A percentile compares a stretch with the other conserved stretches of the same genome.
These are phyloP conservation scores for Arctostaphylos glauca DNA, from an alignment of 148 eudicot species.

Conservation along the genomic window DNA sequence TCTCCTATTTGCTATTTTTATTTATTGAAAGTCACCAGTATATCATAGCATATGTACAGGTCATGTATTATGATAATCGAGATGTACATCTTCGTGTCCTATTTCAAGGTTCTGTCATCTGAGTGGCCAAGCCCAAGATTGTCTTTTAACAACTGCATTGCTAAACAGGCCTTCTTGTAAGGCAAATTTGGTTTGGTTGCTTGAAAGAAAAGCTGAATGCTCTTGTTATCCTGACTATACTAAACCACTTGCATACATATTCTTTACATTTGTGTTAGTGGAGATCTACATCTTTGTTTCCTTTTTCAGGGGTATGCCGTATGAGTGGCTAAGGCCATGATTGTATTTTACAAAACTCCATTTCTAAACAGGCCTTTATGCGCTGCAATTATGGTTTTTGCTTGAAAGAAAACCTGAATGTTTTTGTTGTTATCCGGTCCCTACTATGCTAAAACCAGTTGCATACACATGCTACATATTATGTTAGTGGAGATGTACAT, in stretches of 20 bases:
- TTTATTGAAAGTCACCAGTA: neutral
- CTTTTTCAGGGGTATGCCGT: neutral
- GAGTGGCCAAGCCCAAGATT: neutral
- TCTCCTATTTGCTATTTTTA: neutral
- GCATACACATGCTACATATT: too few relatives aligned
- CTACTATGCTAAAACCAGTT: too few relatives aligned
- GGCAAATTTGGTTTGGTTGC: neutral
- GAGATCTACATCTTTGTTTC: neutral
- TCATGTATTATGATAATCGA: neutral
- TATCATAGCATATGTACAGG: neutral
- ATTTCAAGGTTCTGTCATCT: neutral
- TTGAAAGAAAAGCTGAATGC: neutral
- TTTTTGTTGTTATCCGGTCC: too few relatives aligned
- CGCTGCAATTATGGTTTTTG: too few relatives aligned
- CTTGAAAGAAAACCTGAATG: too few relatives aligned
- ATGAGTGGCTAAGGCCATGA: neutral
- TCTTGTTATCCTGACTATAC: neutral
- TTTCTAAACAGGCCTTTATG: neutral
- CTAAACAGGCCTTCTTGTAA: neutral
- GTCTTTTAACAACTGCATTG: neutral
- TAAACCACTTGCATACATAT: neutral
- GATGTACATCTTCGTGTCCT: neutral
- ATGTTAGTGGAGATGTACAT: too few relatives aligned
- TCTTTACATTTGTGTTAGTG: neutral
- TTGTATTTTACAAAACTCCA: neutral